Conservation (phyloP, 805 yeast genomes). For the Lipomyces kockii region DNA sequence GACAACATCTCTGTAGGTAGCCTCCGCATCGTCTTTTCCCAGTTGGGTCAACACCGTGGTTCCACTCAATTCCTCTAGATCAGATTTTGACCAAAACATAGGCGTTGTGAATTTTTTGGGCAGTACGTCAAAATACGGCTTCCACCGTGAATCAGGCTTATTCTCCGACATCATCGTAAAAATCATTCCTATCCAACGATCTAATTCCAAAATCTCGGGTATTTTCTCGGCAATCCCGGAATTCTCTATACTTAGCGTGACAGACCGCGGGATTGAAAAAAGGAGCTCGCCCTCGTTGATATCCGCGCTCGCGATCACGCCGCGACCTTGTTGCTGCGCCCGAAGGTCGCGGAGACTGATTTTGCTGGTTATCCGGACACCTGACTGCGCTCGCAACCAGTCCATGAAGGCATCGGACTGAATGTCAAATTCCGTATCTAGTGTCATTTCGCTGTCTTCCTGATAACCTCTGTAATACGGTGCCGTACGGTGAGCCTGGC, state of each 20-base stretch:
- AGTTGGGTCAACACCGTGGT: constrained; percentile 71
- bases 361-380: constrained; percentile 55
- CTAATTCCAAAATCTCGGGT: constrained; percentile 43
- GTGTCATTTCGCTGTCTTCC: not conserved
- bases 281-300: constrained; percentile 66
- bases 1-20: constrained; percentile 57
- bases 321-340: constrained; percentile 70
- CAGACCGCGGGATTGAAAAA: constrained; percentile 67
- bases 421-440: constrained; percentile 8
- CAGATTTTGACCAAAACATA: constrained; percentile 78
- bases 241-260: constrained; percentile 64
- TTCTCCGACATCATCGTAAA: constrained; percentile 68
- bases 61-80: constrained; percentile 64
- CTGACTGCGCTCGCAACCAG: constrained; percentile 29
- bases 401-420: constrained; percentile 20
- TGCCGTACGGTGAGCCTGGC: not conserved
- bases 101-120: constrained; percentile 69
- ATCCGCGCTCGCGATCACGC: constrained; percentile 65
- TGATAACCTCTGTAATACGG: not conserved
- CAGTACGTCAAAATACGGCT: constrained; percentile 68
- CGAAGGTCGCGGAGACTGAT: constrained; percentile 67
- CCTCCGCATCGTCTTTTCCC: constrained; percentile 70
- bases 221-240: constrained; percentile 41
- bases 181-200: constrained; percentile 81
- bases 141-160: constrained; percentile 63